These are phyloP conservation scores for Pythium brassicae DNA, from an alignment of 352 stramenopile genomes.

Conservation along the genomic window DNA sequence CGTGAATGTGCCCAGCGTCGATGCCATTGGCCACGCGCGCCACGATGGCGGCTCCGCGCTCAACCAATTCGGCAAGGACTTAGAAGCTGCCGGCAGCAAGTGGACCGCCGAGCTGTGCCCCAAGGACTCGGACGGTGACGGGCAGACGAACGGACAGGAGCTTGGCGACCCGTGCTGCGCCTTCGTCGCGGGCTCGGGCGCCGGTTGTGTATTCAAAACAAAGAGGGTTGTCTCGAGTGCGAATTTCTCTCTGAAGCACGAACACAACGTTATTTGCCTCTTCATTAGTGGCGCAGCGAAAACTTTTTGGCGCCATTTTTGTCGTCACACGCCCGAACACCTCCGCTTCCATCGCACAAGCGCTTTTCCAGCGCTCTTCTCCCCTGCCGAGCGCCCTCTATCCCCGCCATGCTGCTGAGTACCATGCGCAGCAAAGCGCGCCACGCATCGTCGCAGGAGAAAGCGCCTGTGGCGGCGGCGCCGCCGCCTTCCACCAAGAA, in stretches of 20 bases:
- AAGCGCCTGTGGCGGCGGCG: background rate
- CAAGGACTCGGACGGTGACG: slow-evolving; percentile 36
- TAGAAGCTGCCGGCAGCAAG: slow-evolving; percentile 22
- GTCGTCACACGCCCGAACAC: background rate
- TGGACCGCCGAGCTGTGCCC: slow-evolving; percentile 35
- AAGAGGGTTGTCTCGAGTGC: too few relatives aligned
- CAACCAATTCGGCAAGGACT: slow-evolving; percentile 32
- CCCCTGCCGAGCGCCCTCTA: background rate
- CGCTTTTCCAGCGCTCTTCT: background rate
- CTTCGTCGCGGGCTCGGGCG: slow-evolving; percentile 14
- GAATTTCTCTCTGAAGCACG: too few relatives aligned
- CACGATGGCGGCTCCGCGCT: slow-evolving; percentile 7
- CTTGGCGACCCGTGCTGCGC: slow-evolving; percentile 53
- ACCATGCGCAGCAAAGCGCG: slow-evolving; percentile 32
- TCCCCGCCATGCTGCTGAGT: slow-evolving; percentile 24
- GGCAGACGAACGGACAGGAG: slow-evolving; percentile 52
- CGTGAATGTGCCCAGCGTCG: slow-evolving; percentile 24
- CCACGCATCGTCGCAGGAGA: slow-evolving; percentile 9
- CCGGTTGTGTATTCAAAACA: too few relatives aligned
- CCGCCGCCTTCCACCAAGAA: slow-evolving; percentile 43
- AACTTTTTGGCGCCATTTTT: background rate
- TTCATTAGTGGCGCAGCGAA: too few relatives aligned
- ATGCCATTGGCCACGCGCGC: slow-evolving; percentile 29
- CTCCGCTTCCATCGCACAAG: background rate
- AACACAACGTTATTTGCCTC: too few relatives aligned